Evolutionary conservation across 371 early-diverging fungal species (phyloP).

Genomic region (Mucor plumbeus): DNA sequence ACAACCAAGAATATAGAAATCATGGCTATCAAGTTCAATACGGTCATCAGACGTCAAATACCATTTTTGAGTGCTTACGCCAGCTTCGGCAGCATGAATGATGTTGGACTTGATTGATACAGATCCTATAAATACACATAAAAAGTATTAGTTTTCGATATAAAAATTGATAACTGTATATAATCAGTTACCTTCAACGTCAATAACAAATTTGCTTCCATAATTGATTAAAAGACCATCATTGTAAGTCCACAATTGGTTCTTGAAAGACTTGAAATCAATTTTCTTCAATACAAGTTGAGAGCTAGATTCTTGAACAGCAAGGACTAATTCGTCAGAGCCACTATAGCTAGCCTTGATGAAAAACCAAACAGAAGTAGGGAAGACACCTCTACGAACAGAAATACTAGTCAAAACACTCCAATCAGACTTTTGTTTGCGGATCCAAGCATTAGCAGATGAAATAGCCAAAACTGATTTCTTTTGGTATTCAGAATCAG

Average conservation of each 20-base stretch:
- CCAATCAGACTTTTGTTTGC: slow-evolving; percentile 32
- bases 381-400: slow-evolving; percentile 42
- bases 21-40: slow-evolving; percentile 42
- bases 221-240: slow-evolving; percentile 60
- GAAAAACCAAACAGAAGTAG: slow-evolving; percentile 47
- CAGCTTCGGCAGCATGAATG: slow-evolving; percentile 29
- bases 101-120: slow-evolving; percentile 26
- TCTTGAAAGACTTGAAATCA: slow-evolving; percentile 35
- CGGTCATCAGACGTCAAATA: slow-evolving; percentile 43
- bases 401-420: slow-evolving; percentile 25
- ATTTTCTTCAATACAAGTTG: slow-evolving; percentile 35
- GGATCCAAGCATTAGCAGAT: slow-evolving; percentile 29
- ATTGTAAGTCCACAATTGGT: slow-evolving; percentile 60
- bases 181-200: slow-evolving; percentile 37
- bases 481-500: slow-evolving; percentile 32
- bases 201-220: slow-evolving; percentile 50
- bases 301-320: slow-evolving; percentile 25
- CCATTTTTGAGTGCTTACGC: slow-evolving; percentile 44
- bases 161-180: not conserved
- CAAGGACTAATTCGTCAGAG: slow-evolving; percentile 38
- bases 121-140: slow-evolving; percentile 21
- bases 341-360: slow-evolving; percentile 34
- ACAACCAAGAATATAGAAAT: slow-evolving; percentile 31
- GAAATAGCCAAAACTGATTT: slow-evolving; percentile 21
- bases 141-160: not conserved